Base-by-base conservation (phyloP, 768 basidiomycete species). In the Multifurca ochricompacta region DNA sequence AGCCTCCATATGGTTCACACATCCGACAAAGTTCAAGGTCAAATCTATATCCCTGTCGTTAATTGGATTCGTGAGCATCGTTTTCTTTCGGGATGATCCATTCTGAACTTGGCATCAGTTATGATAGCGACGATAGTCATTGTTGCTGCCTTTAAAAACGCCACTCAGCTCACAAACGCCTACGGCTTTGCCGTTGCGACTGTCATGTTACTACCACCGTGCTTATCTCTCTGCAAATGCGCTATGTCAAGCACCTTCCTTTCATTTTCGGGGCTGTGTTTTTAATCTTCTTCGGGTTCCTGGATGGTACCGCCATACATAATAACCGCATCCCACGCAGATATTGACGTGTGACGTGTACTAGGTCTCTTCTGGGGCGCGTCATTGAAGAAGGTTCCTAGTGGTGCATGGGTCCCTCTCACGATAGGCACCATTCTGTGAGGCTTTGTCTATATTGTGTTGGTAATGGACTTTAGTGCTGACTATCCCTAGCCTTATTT, bases 331-430 rank as follows among this genome's bases (percentile, higher is more conserved):
- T 25, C 36, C 7, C 3, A 11, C 8, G 5, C 23, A 7, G 23
- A 16, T 45, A 8, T 32, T 52, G 34, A 53, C 43, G 8, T 40
- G n/a, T n/a, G n/a, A n/a, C n/a, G n/a, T n/a, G 4, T 36, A 6
- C 14, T 32, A 69, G 71, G 65, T 27, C 68, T 83, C 14, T 86
- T 86, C 69, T 84, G 80, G 78, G 83, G 81, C 23, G 79, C 83
- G 0, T 67, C 80, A 0, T 62, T 83, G 54, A 78, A 73, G 62
- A 83, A 85, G 64, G 72, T 84, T 4, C 82, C 82, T 0, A 67
- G 73, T 19, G 83, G 84, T 16, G 84, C 81, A 2, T 86, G 82
- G 81, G 81, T 84, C 8, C 80, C 84, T 1, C 71, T 86, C 10
- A 71, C 75, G 62, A 73, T 84, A 36, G 83, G 82, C 4, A 19